Base-by-base conservation (phyloP, 352 stramenopile species). In the Pythium vanterpoolii region DNA sequence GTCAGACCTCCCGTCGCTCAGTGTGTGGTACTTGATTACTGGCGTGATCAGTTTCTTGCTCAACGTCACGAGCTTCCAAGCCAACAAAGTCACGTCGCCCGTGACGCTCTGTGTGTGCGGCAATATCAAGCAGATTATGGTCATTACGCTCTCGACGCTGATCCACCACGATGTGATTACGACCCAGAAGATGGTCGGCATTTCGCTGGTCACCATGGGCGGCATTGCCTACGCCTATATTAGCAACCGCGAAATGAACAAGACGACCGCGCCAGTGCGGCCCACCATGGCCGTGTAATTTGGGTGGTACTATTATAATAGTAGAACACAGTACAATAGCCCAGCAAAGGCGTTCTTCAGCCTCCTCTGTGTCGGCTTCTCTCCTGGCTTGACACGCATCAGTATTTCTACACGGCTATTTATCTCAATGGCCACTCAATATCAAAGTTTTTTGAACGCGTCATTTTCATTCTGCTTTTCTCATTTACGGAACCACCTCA, bases 11-110 rank as follows among this genome's bases (percentile, higher is more conserved):
- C 78, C 77, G 34, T 55, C 62, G 7, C 73, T 82, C 24, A 72
- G 73, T 43, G 80, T 83, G 52, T 90, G 80, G 83, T 93, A 86
- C 66, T 36, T 94, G n/a, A 44, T 97, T 45, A 96, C 87, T 40
- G 93, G 92, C 36, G 64, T 96, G 23, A 79, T 95, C 36, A 96
- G 84, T 45, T 98, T 98, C 62, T 77, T 96, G 56, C 83, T 98
- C 27, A 98, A 98, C 68, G 82, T 98, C 59, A 96, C 78, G 48
- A 97, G 88, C 60, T 95, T 98, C 60, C 92, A 96, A 67, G 89
- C 94, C 39, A 98, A 98, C 74, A 97, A 97, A 57, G 77, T 97
- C 31, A 98, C 94, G 30, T 97, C 88, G 23, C 85, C 94, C n/a
- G 76, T 98, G 54, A 98, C 93, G 57, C 69, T 98, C 16, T 96